phyloP scores from a whole-genome alignment of 345 rosid species.

The Gossypium rotundifolium region DNA sequence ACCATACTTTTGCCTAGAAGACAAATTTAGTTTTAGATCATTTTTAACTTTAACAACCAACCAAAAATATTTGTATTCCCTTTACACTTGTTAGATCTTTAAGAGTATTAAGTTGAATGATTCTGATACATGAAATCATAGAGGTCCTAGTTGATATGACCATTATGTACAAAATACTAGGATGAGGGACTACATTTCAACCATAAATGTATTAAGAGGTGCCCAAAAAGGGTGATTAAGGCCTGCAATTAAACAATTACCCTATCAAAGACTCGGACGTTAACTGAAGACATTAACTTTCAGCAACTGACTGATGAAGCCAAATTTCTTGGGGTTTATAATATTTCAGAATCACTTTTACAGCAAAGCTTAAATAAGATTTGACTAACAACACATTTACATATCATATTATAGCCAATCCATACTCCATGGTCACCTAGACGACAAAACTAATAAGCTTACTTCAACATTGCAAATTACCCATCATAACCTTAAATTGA shows the following conservation, averaged over 20 bases:
- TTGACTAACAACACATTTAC: not conserved
- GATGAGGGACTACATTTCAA: no score
- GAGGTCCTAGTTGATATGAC: not conserved
- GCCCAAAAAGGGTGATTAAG: not conserved
- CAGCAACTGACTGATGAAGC: not conserved
- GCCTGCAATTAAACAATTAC: not conserved
- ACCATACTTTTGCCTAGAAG: not conserved
- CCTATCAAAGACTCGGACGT: not conserved
- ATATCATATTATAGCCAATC: not conserved
- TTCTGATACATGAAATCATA: not conserved
- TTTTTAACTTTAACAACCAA: not conserved
- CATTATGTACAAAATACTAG: no score
- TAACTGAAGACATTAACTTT: no score
- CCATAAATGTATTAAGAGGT: no score
- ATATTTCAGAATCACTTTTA: not conserved
- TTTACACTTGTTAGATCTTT: not conserved
- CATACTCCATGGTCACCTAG: not conserved
- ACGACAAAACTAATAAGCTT: not conserved
- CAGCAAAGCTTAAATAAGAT: not conserved
- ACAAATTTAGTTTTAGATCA: not conserved
- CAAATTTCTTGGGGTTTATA: not conserved
- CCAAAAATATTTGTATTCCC: not conserved
- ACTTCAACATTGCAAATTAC: not conserved
- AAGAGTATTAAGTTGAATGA: not conserved
- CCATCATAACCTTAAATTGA: not conserved